phyloP scores from a whole-genome alignment of 2,329 filamentous ascomycete genomes.

The Aspergillus novoparasiticus region DNA sequence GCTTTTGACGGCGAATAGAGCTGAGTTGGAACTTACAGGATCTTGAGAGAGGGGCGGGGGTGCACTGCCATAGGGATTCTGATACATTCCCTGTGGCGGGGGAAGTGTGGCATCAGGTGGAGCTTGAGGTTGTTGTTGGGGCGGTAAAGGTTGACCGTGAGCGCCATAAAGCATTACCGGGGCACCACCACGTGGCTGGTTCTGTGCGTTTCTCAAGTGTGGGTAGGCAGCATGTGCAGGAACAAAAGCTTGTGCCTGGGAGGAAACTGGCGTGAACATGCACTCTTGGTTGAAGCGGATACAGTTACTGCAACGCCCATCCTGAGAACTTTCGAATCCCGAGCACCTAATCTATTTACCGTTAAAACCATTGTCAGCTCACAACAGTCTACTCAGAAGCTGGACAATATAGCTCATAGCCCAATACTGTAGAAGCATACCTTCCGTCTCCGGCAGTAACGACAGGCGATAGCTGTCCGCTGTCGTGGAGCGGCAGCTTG shows the following conservation, averaged over 20 bases:
- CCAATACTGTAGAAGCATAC: slow-evolving; percentile 34
- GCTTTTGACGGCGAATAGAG: slow-evolving; percentile 8
- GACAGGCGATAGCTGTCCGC: slow-evolving; percentile 55
- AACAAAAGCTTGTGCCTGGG: slow-evolving; percentile 73
- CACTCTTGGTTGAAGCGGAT: slow-evolving; percentile 74
- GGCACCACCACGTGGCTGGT: slow-evolving; percentile 34
- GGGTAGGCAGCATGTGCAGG: slow-evolving; percentile 70
- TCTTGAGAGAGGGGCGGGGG: slow-evolving; percentile 45
- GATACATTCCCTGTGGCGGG: slow-evolving; percentile 45
- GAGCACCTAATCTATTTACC: slow-evolving; percentile 69
- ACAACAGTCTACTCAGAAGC: not conserved
- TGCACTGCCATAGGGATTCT: slow-evolving; percentile 38
- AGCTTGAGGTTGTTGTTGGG: slow-evolving; percentile 46
- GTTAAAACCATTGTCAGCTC: slow-evolving; percentile 10
- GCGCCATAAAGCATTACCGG: slow-evolving; percentile 50
- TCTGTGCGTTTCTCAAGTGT: slow-evolving; percentile 49
- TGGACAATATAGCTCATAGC: not conserved
- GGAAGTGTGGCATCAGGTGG: slow-evolving; percentile 40
- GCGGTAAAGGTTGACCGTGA: slow-evolving; percentile 52
- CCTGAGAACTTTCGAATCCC: slow-evolving; percentile 70
- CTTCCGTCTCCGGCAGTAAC: slow-evolving; percentile 56
- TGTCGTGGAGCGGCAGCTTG: slow-evolving; percentile 52
- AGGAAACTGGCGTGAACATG: slow-evolving; percentile 75
- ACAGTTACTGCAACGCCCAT: slow-evolving; percentile 74
- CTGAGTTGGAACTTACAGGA: slow-evolving; percentile 47